Conservation (phyloP, 2,329 filamentous ascomycete species). For the Domatiomyces catenatus region DNA sequence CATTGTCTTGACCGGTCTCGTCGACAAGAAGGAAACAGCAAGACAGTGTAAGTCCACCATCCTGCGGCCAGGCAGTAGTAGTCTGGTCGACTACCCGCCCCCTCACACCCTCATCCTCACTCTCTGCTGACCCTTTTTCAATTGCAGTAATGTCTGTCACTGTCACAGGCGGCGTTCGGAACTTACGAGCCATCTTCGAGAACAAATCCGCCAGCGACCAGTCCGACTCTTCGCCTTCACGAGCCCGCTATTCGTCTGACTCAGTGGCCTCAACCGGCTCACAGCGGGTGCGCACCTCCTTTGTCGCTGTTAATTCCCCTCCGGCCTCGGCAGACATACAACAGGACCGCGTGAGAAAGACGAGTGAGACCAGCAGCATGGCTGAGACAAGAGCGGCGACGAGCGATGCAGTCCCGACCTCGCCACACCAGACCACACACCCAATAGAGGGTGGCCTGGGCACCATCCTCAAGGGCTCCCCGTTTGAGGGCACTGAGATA, state of each 20-base stretch:
- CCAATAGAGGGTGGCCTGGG: constrained; percentile 12
- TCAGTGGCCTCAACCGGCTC: constrained; percentile 29
- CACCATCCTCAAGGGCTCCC: constrained; percentile 20
- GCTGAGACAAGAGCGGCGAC: constrained; percentile 7
- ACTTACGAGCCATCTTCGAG: constrained; percentile 69
- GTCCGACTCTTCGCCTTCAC: constrained; percentile 47
- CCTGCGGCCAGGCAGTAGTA: neutral
- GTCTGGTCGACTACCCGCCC: neutral
- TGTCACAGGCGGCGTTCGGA: constrained; percentile 49
- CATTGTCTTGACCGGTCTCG: neutral
- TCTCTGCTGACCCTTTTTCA: constrained; percentile 2
- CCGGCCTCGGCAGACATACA: constrained; percentile 18
- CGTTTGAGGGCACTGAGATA: constrained; percentile 11
- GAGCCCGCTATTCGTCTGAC: constrained; percentile 51
- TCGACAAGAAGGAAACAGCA: neutral
- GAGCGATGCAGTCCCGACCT: neutral
- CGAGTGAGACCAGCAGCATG: constrained; percentile 21
- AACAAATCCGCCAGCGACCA: constrained; percentile 45
- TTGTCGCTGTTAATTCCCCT: constrained; percentile 51
- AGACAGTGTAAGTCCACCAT: neutral
- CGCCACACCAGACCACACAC: neutral
- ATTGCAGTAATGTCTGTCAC: constrained; percentile 19
- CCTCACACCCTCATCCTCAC: neutral
- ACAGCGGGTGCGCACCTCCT: constrained; percentile 56
- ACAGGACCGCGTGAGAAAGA: constrained; percentile 26